Base-by-base conservation (phyloP, 768 basidiomycete genomes). In the Lentinula edodes region DNA sequence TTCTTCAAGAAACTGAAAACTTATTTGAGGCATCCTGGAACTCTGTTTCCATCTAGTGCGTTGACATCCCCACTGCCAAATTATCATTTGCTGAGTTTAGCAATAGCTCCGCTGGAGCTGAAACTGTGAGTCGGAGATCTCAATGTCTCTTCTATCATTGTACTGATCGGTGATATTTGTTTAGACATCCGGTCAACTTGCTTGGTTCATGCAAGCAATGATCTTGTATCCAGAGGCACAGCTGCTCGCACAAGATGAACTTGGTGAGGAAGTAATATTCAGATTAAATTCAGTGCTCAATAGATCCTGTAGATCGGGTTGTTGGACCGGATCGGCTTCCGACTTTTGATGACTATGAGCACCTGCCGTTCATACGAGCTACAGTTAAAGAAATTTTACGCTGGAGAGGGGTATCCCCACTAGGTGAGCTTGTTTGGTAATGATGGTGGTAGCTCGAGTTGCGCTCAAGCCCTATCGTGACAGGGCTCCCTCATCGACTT, bases 161-260 rank as follows among this genome's bases (percentile, higher is more conserved):
- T 43, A 39, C 13, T 13, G 38, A 39, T 39, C 38, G 18, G 38
- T 15, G 20, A 55, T 8, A 15, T 20, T 50, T 7, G 71, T 68
- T 66, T 67, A n/a, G 75, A 78, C 60, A 74, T 74, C 67, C 75
- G 72, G 72, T 9, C 70, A 69, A 0, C 62, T 77, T 2, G 64
- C 66, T 15, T 69, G 69, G 2, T 76, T 79, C 55, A 61, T 76
- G 41, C 65, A 76, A 7, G 74, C 74, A 9, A 75, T 79, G 74
- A 64, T 71, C 2, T 64, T 71, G 10, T 63, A 75, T 55, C 78
- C 76, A 1, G 71, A 74, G 1, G 67, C 74, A 5, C 76, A 75
- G 58, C 64, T 62, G 36, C 68, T 66, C n/a, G 75, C 73, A 9
- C 76, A 77, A 61, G 70, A 64, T 0, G 78, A 79, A 60, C 63